Evolutionary conservation across 257 asterid genomes (phyloP), one percentile per base, ranked within the genome.

Genomic region (Solanum clarkiae): DNA sequence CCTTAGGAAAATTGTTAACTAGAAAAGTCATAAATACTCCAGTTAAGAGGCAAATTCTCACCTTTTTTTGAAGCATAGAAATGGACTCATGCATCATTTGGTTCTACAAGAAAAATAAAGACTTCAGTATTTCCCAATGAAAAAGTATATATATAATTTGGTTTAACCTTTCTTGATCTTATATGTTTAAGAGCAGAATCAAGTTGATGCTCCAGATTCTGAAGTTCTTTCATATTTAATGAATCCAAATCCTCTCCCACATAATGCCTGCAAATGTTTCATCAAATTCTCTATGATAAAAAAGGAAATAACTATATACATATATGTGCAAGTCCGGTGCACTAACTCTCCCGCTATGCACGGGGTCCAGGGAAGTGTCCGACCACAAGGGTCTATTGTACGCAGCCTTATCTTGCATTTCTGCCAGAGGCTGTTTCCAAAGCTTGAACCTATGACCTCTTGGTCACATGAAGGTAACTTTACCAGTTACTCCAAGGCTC

Each of bases 221-320:
- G 96, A 81, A 93, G 93, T 85, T 93, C 97, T 68, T 87, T 92
- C 84, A 85, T 75, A 87, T 85, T 91, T 91, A 91, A 88, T 2
- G 88, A 84, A 6, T 93, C 94, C n/a, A 93, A 82, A 51, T 92
- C 94, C 88, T 92, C 91, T 16, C 97, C 95, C 89, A 90, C 88
- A 63, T 91, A 92, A 80, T 90, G 97, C 91, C 97, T 93, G 86
- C 72, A 45, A 8, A 7, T 26, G n/a, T 59, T 20, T 59, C 6
- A 20, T 59, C 7, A 59, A 59, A 59, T 20, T 59, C n/a, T 59
- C 65, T 20, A 20, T 36, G 42, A 36, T 0, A 4, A 36, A 36
- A 36, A 36, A 36, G 42, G 42, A 36, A 36, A 36, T 36, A 36
- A 36, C 36, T 32, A 32, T 32, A 32, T 32, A 32, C 36, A 32